Evolutionary conservation across 1,284 basidiomycete genomes (phyloP), one percentile per base, ranked within the genome.

Genomic region (Malassezia sp.): DNA sequence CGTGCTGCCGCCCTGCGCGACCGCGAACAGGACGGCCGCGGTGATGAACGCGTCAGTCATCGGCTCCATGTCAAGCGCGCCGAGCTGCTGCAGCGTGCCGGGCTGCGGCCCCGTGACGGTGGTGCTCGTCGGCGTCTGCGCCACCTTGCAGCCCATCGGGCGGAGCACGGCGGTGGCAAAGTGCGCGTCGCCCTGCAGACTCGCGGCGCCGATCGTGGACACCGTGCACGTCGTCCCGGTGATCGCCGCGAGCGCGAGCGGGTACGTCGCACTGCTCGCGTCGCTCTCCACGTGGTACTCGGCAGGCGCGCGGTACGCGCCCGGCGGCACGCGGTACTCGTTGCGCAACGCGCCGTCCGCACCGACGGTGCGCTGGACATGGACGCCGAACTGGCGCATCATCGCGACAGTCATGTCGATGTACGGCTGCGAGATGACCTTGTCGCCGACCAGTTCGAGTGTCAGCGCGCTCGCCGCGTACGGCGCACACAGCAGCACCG

Each of bases 41-140:
- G 90, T 96, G 71, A 97, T 78, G 76, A 99, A 99, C 5, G 90
- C 91, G 70, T 97, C 91, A 9, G 93, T 97, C 91, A 99, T 97
- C n/a, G 84, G 81, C 73, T 95, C 89, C 93, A 97, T 97, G 70
- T 97, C 89, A 20, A 96, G 80, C 57, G 82, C 77, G 29, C 86
- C 86, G 40, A 95, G 77, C 6, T 85, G 85, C 52, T 80, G 80
- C 36, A 97, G 77, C 59, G 80, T 74, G 2, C 88, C 86, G 17
- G 81, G 72, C 1, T 83, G 80, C 2, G 91, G 90, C 0, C 91
- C 93, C 0, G 78, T 82, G 32, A 97, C 90, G n/a, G 85, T 93
- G 23, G 91, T 96, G 70, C 84, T 81, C 0, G 79, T 83, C 34
- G 77, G 79, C 0, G 87, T 91, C 74, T 97, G 93, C 20, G 80